phyloP scores from a whole-genome alignment of 805 yeast species.

The Millerozyma acaciae region DNA sequence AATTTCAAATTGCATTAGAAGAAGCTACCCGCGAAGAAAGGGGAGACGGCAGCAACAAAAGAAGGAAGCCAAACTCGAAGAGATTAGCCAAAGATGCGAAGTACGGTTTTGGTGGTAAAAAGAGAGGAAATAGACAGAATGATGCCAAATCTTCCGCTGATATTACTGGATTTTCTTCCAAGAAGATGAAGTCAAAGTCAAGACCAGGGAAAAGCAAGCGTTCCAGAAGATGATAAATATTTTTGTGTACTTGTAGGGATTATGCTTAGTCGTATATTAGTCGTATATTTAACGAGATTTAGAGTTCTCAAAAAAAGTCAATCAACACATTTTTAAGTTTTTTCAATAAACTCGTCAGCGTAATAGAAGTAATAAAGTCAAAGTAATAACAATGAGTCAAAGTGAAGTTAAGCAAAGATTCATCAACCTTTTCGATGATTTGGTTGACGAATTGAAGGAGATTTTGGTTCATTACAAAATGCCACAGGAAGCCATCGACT shows the following conservation, averaged over 20 bases:
- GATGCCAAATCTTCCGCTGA: conserved; percentile 71
- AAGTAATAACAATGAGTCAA: conserved; percentile 24
- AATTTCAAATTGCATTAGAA: conserved; percentile 86
- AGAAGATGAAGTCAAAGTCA: conserved; percentile 47
- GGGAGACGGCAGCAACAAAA: conserved; percentile 37
- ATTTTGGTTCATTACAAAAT: conserved; percentile 67
- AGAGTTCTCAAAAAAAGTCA: no score
- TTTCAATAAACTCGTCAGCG: no score
- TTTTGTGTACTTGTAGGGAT: conserved; percentile 4
- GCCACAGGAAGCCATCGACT: conserved; percentile 78
- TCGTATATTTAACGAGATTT: background rate
- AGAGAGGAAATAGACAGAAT: conserved; percentile 68
- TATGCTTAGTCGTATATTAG: background rate
- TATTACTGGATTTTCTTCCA: conserved; percentile 51
- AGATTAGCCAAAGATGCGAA: conserved; percentile 68
- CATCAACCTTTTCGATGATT: conserved; percentile 63
- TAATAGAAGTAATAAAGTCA: no score
- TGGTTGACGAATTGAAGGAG: conserved; percentile 71
- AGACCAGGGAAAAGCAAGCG: conserved; percentile 45
- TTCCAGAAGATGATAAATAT: conserved; percentile 20
- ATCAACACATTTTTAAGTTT: no score
- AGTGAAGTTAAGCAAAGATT: conserved; percentile 50
- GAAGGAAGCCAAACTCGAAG: conserved; percentile 57
- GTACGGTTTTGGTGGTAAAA: conserved; percentile 76
- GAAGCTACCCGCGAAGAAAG: conserved; percentile 69